Evolutionary conservation across 2,329 filamentous ascomycete species (phyloP).

Genomic region (Whalleya microplaca): DNA sequence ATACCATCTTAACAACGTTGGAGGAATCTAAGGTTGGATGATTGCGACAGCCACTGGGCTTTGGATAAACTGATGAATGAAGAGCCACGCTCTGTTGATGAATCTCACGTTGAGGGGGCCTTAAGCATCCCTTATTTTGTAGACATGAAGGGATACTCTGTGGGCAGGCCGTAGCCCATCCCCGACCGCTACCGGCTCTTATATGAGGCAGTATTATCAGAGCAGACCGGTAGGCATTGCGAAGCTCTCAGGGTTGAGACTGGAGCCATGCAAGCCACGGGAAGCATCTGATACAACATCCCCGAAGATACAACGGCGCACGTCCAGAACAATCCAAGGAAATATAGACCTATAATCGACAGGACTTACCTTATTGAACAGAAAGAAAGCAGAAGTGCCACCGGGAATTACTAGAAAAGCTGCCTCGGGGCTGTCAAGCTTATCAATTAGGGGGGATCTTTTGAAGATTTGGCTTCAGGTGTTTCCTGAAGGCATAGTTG

Average conservation of each 20-base stretch:
- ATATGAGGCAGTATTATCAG: slow-evolving; percentile 14
- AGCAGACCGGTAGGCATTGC: slow-evolving; percentile 18
- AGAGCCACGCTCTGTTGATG: too few species aligned
- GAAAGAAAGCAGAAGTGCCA: slow-evolving; percentile 16
- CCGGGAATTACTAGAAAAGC: slow-evolving; percentile 1
- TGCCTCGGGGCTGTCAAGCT: too few species aligned
- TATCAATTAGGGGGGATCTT: neutral
- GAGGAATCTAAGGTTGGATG: neutral
- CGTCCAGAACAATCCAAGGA: slow-evolving; percentile 7
- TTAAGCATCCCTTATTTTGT: neutral
- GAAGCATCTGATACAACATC: neutral
- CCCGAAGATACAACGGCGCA: neutral
- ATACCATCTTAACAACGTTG: neutral
- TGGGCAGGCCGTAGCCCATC: too few species aligned
- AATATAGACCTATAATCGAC: slow-evolving; percentile 5
- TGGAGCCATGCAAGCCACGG: neutral
- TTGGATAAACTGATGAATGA: neutral
- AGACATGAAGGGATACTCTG: neutral
- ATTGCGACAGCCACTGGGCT: slow-evolving; percentile 16
- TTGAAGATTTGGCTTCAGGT: neutral
- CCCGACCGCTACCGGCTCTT: too few species aligned
- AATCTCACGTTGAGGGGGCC: neutral
- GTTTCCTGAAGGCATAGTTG: slow-evolving; percentile 10
- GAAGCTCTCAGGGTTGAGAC: slow-evolving; percentile 1
- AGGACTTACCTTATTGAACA: slow-evolving; percentile 23